phyloP scores from a whole-genome alignment of 2,329 filamentous ascomycete genomes.

The Mycocentrospora acerina region DNA sequence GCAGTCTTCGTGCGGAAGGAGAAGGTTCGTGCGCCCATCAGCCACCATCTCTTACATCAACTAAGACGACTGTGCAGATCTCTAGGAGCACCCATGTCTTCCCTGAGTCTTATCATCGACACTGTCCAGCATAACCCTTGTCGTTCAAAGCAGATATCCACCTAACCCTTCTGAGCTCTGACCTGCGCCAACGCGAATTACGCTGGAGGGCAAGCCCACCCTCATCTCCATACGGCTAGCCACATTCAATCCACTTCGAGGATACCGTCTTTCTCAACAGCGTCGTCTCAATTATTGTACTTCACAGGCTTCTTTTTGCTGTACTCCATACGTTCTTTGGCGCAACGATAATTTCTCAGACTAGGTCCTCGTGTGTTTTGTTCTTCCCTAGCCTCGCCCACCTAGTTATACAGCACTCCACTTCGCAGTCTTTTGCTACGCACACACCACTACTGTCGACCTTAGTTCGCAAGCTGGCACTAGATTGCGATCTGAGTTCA shows the following conservation, averaged over 20 bases:
- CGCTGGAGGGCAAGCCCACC: conserved; percentile 22
- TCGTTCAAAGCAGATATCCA: conserved; percentile 22
- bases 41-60: too few species aligned
- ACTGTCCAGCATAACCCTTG: conserved; percentile 28
- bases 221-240: conserved; percentile 24
- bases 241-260: conserved; percentile 16
- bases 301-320: conserved; percentile 11
- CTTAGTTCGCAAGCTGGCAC: conserved; percentile 1
- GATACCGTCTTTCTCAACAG: conserved; percentile 8
- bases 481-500: too few species aligned
- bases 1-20: conserved; percentile 21
- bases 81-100: conserved; percentile 22
- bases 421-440: conserved; percentile 34
- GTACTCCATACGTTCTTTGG: conserved; percentile 9
- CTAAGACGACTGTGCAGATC: conserved; percentile 21
- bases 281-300: conserved; percentile 9
- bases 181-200: conserved; percentile 36
- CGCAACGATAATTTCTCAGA: conserved; percentile 13
- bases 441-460: conserved; percentile 24
- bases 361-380: conserved; percentile 14
- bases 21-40: too few species aligned
- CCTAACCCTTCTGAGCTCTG: conserved; percentile 24
- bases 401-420: conserved; percentile 22
- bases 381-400: conserved; percentile 17
- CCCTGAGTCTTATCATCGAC: conserved; percentile 31